Base-by-base conservation (phyloP, 257 asterid genomes). In the Solanum pennellii region DNA sequence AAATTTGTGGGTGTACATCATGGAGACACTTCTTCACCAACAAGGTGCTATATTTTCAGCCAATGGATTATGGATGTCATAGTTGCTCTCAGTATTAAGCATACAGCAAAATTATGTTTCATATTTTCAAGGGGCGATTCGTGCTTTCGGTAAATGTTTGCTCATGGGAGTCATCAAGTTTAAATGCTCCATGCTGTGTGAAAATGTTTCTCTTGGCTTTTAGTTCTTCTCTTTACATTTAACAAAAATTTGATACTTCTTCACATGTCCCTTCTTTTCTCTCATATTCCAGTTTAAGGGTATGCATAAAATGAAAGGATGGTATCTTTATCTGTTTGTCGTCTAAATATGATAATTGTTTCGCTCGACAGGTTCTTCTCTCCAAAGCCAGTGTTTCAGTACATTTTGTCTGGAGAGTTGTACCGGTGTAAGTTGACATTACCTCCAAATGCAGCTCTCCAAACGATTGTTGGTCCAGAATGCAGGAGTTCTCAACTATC, bases 371-470 rank as follows among this genome's bases (percentile, higher is more conserved):
- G 99, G 87, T 60, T 84, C 87, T 77, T 91, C 60, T 69, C 84
- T 86, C 95, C 92, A 39, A 91, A 87, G 92, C 97, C 98, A 65
- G 86, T 45, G 49, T 94, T 93, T 86, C 93, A 91, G 91, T 86
- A 84, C 90, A 88, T 92, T 88, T 59, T 73, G 83, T 93, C 91
- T 83, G 98, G 96, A 76, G 82, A 84, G 83, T 88, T 89, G 68
- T 92, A 88, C 87, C 90, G 87, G 84, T 94, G 99, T 88, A 93
- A 88, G 89, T 86, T 96, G 89, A 93, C 91, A 68, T 91, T 96
- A 89, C 98, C 99, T 83, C 94, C 93, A 77, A 92, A 89, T 91
- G 98, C 99, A 85, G 93, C 96, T 76, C 88, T 96, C 89, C 93
- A 91, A 88, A 92, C 94, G 69, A 83, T 89, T 13, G 84, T 88